Conservation (phyloP, 2,329 filamentous ascomycete species). For the Botrytis elliptica region DNA sequence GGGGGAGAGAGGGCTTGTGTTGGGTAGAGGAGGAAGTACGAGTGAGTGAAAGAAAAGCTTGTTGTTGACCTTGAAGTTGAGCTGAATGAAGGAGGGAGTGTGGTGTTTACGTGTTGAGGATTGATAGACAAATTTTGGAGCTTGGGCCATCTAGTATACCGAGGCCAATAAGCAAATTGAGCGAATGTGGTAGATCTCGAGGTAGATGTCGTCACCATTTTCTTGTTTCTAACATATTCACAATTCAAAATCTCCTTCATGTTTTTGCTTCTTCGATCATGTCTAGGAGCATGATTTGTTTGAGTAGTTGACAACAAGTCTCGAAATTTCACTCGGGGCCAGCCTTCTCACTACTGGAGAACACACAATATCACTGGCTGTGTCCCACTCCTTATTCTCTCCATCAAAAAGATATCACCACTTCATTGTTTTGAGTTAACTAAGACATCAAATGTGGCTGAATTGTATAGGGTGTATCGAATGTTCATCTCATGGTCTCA, state of each 20-base stretch:
- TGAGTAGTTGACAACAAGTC: background rate
- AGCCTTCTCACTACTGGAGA: background rate
- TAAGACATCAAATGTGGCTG: background rate
- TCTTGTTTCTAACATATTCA: background rate
- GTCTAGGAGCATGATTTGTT: background rate
- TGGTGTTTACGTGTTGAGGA: background rate
- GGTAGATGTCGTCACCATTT: background rate
- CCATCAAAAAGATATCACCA: background rate
- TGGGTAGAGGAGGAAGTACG: background rate
- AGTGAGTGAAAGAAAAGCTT: background rate
- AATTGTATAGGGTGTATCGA: background rate
- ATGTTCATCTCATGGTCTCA: background rate
- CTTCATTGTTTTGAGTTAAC: background rate
- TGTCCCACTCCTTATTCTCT: background rate
- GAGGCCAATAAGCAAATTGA: background rate
- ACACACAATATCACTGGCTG: background rate
- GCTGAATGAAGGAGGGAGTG: background rate
- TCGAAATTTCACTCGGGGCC: background rate
- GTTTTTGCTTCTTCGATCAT: background rate
- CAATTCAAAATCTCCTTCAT: background rate
- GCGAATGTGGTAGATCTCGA: background rate
- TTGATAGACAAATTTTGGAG: conserved; percentile 12
- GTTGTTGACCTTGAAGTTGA: background rate
- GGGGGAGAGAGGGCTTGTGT: background rate
- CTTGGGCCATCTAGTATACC: conserved; percentile 11